phyloP scores from a whole-genome alignment of 495 filamentous ascomycete genomes.

The Entonaema liquescens region DNA sequence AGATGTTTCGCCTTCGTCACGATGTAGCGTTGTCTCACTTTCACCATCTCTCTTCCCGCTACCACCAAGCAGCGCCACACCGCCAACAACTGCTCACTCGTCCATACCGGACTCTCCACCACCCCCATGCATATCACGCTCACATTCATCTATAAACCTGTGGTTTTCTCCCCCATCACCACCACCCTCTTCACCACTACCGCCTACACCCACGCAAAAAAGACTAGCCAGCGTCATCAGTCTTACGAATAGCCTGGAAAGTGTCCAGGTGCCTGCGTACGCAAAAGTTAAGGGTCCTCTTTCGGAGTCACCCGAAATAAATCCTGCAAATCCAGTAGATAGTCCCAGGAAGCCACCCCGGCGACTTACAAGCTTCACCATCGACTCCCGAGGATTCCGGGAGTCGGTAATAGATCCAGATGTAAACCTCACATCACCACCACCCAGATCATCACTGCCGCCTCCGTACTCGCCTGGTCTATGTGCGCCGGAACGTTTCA shows the following conservation, averaged over 20 bases:
- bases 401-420: slow-evolving; percentile 38
- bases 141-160: slow-evolving; percentile 21
- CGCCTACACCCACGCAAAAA: slow-evolving; percentile 26
- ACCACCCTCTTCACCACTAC: slow-evolving; percentile 32
- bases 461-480: slow-evolving; percentile 31
- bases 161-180: slow-evolving; percentile 41
- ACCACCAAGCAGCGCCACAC: slow-evolving; percentile 23
- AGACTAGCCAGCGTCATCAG: slow-evolving; percentile 31
- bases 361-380: neutral
- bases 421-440: slow-evolving; percentile 24
- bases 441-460: slow-evolving; percentile 26
- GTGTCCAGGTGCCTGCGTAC: slow-evolving; percentile 12
- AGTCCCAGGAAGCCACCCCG: slow-evolving; percentile 16
- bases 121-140: slow-evolving; percentile 15
- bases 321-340: neutral
- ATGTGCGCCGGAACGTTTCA: slow-evolving; percentile 17
- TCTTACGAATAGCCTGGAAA: slow-evolving; percentile 15
- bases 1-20: slow-evolving; percentile 16
- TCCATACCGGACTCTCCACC: slow-evolving; percentile 20
- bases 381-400: slow-evolving; percentile 28
- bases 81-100: slow-evolving; percentile 21
- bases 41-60: slow-evolving; percentile 40
- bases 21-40: slow-evolving; percentile 34
- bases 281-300: slow-evolving; percentile 20
- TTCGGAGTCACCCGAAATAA: slow-evolving; percentile 1